phyloP scores from a whole-genome alignment of 805 yeast genomes.

The Diddensiella transvaalensis region DNA sequence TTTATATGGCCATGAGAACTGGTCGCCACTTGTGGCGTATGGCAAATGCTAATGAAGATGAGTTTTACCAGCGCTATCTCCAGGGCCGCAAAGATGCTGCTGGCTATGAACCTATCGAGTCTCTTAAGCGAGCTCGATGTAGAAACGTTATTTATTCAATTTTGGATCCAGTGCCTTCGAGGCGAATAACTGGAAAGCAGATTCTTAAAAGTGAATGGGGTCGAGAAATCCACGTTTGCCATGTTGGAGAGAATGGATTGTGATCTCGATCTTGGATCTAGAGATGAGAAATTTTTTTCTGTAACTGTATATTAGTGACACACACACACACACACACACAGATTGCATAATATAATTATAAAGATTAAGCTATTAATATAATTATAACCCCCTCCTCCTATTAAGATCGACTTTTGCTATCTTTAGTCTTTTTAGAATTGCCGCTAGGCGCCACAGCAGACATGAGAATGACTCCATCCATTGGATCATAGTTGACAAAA shows the following conservation, averaged over 20 bases:
- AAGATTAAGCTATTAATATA: too few species aligned
- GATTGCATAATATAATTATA: too few species aligned
- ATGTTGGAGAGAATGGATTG: constrained; percentile 49
- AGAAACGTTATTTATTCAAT: constrained; percentile 89
- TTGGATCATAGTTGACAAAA: constrained; percentile 19
- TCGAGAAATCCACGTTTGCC: constrained; percentile 75
- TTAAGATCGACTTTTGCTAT: too few species aligned
- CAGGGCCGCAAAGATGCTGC: constrained; percentile 71
- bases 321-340: too few species aligned
- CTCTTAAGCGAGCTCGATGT: constrained; percentile 78
- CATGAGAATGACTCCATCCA: constrained; percentile 20
- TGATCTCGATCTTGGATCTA: too few species aligned
- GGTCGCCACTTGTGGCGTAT: constrained; percentile 90
- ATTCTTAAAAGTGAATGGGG: constrained; percentile 93
- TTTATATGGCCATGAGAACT: constrained; percentile 75
- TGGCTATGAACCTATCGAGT: constrained; percentile 90
- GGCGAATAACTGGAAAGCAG: constrained; percentile 84
- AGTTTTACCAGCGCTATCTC: constrained; percentile 69
- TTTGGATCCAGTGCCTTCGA: constrained; percentile 79
- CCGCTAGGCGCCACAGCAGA: constrained; percentile 24
- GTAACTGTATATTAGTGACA: too few species aligned
- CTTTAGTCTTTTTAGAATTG: too few species aligned
- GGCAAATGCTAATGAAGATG: constrained; percentile 70
- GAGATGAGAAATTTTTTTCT: too few species aligned
- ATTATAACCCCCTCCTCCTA: too few species aligned